A percentile compares a stretch with the other conserved stretches of the same genome.
phyloP scores from a whole-genome alignment of 306 rosid species.

The Calophaca sinica region DNA sequence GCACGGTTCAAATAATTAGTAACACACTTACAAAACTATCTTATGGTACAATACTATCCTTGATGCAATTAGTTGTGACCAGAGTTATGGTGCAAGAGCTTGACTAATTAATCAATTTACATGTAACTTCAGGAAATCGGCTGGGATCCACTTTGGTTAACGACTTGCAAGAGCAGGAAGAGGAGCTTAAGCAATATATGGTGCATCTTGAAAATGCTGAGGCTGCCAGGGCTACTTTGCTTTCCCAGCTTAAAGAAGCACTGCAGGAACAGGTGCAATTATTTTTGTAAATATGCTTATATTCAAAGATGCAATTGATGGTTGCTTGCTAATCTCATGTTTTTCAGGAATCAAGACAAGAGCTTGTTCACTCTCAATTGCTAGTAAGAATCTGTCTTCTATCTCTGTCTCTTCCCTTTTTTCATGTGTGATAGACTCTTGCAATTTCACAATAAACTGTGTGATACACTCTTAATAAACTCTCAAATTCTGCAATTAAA shows the following conservation, averaged over 20 bases:
- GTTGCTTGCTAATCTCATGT: constrained; percentile 39
- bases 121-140: constrained; percentile 61
- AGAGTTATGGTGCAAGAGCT: constrained; percentile 1
- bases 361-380: constrained; percentile 64
- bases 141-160: constrained; percentile 60
- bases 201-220: constrained; percentile 66
- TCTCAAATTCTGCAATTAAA: no score
- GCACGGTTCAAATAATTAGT: background rate
- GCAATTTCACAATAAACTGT: no score
- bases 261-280: constrained; percentile 78
- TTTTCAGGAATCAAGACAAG: constrained; percentile 85
- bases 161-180: constrained; percentile 78
- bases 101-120: constrained; percentile 18
- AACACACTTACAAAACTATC: background rate
- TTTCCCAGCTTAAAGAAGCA: constrained; percentile 77
- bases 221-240: constrained; percentile 73
- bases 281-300: constrained; percentile 31
- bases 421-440: background rate
- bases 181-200: constrained; percentile 59
- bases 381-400: constrained; percentile 63
- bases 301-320: constrained; percentile 7
- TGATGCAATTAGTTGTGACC: constrained; percentile 12
- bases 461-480: no score
- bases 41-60: background rate
- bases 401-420: constrained; percentile 10